These are phyloP conservation scores for Dothistroma septosporum DNA, from an alignment of 2,329 filamentous ascomycete species.

Conservation along the genomic window DNA sequence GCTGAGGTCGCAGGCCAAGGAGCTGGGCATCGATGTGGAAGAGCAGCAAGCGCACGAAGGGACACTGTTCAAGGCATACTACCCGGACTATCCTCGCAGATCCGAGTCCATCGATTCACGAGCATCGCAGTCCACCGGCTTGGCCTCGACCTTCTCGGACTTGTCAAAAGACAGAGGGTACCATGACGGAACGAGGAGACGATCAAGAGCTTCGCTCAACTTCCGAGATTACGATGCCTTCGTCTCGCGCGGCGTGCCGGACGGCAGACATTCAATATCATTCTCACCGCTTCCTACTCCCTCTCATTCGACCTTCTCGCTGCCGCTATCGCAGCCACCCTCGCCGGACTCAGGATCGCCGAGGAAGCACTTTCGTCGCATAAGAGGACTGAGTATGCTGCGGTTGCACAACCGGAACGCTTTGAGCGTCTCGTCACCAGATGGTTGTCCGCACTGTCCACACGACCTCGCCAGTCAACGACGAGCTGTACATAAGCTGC, in stretches of 20 bases:
- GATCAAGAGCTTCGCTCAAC: conserved; percentile 29
- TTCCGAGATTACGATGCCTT: conserved; percentile 36
- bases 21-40: conserved; percentile 24
- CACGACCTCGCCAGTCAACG: conserved; percentile 24
- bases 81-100: conserved; percentile 22
- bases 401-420: conserved; percentile 23
- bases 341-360: conserved; percentile 27
- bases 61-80: conserved; percentile 10
- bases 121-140: conserved; percentile 34
- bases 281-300: conserved; percentile 31
- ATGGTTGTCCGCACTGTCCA: conserved; percentile 34
- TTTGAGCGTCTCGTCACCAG: conserved; percentile 26
- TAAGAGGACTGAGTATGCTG: conserved; percentile 34
- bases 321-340: conserved; percentile 26
- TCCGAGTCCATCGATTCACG: conserved; percentile 33
- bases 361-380: conserved; percentile 32
- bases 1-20: conserved; percentile 26
- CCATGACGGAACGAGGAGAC: conserved; percentile 8
- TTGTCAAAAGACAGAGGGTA: conserved; percentile 28
- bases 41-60: conserved; percentile 11
- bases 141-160: conserved; percentile 34
- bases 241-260: conserved; percentile 25
- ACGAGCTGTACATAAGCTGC: conserved; percentile 30
- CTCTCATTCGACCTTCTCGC: conserved; percentile 31
- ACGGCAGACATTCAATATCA: conserved; percentile 27